Conservation (phyloP, 768 basidiomycete species). For the Russula sp. region DNA sequence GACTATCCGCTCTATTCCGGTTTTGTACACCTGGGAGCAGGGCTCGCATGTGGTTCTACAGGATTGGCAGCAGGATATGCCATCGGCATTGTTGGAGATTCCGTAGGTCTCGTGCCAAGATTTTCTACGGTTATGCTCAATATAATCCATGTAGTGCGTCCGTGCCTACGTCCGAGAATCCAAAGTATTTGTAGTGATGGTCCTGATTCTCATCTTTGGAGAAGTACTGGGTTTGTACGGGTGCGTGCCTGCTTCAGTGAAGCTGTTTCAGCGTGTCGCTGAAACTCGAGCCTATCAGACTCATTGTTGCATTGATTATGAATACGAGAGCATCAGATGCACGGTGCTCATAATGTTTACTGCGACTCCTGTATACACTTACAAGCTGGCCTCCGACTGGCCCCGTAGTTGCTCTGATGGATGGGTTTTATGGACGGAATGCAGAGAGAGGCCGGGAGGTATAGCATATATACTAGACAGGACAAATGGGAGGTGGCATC, state of each 20-base stretch:
- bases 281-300: constrained; percentile 23
- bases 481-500: neutral
- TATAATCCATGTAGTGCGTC: constrained; percentile 45
- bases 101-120: constrained; percentile 33
- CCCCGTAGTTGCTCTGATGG: neutral
- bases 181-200: constrained; percentile 91
- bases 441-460: neutral
- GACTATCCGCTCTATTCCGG: constrained; percentile 69
- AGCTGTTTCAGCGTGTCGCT: neutral
- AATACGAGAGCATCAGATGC: constrained; percentile 32
- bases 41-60: constrained; percentile 85
- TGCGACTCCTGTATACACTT: neutral
- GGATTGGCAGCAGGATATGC: constrained; percentile 97
- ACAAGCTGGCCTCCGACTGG: neutral
- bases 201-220: constrained; percentile 95
- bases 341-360: constrained; percentile 13
- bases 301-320: constrained; percentile 49
- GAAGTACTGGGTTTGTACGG: constrained; percentile 93
- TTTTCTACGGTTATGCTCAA: neutral
- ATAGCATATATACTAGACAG: neutral
- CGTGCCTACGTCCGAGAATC: constrained; percentile 97
- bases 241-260: neutral
- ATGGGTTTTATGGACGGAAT: neutral
- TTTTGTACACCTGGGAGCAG: constrained; percentile 90
- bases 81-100: constrained; percentile 97